Evolutionary conservation across 169 alveolate genomes (phyloP), one percentile per base, ranked within the genome.

Genomic region (Eimeria maxima): DNA sequence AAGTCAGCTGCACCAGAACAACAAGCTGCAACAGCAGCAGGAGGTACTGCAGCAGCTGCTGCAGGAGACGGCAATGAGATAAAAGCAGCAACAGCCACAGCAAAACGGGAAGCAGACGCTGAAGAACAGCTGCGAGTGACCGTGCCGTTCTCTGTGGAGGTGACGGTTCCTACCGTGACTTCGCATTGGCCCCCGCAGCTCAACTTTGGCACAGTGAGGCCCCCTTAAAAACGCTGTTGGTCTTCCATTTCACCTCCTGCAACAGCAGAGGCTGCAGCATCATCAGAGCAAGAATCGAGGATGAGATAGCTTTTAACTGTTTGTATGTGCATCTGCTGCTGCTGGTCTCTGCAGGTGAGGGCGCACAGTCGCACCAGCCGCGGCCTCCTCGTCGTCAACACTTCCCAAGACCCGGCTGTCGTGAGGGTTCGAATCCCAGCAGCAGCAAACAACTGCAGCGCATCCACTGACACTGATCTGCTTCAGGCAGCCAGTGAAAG

Each of bases 311-410:
- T 16, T n/a, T 10, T 29, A 1, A 14, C 71, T 50, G 27, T n/a
- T 80, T 4, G 24, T 44, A 11, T 57, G 76, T 4, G 60, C 0
- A 71, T 50, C 50, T 29, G 76, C 29, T 50, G 73, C 57, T 83
- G 33, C 53, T 83, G 47, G 38, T 3, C 33, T 3, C 22, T 44
- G 50, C 47, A 84, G 93, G 93, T 84, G 44, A 73, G 93, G 47
- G 93, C 93, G 16, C 93, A 84, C 42, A 84, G 55, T 22, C 74
- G 93, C 80, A 84, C 44, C 24, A 84, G 73, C 22, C 93, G 93
- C 33, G 93, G 80, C 93, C 93, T 84, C 22, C 78, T 84, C 44
- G 80, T 84, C 78, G n/a, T 44, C 63, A 84, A 84, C 78, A 55
- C 29, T 16, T 29, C 81, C 24, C 74, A 27, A 8, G 20, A 5